A percentile compares a stretch with the other conserved stretches of the same genome.
phyloP scores from a whole-genome alignment of 2,329 filamentous ascomycete genomes.

The Pseudocercospora pini-densiflorae region DNA sequence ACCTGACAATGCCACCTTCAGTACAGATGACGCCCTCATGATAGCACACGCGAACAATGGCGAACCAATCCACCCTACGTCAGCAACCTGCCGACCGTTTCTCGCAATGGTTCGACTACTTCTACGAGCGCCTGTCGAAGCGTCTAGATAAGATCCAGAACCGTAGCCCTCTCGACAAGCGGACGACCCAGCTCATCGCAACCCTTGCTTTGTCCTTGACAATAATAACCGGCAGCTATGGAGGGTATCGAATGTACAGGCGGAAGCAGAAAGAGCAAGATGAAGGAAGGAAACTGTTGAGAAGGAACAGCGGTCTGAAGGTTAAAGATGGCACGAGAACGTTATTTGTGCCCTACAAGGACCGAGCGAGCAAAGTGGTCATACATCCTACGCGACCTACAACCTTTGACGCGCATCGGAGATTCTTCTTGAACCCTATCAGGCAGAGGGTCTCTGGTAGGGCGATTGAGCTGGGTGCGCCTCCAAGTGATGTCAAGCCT shows the following conservation, averaged over 20 bases:
- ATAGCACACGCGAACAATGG: conserved; percentile 61
- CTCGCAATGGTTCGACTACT: conserved; percentile 39
- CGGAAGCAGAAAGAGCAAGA: conserved; percentile 76
- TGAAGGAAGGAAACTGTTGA: conserved; percentile 78
- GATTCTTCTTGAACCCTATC: conserved; percentile 90
- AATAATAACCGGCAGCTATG: conserved; percentile 79
- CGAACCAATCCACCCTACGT: conserved; percentile 80
- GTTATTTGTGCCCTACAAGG: conserved; percentile 92
- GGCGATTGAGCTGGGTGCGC: conserved; percentile 57
- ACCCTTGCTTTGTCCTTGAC: conserved; percentile 76
- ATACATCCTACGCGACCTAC: conserved; percentile 89
- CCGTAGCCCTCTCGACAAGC: conserved; percentile 64
- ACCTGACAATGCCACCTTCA: neutral
- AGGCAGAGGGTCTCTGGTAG: conserved; percentile 71
- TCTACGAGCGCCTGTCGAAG: conserved; percentile 50
- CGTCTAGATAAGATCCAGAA: conserved; percentile 56
- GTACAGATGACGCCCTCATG: neutral
- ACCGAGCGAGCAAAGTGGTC: conserved; percentile 85
- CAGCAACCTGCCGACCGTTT: conserved; percentile 40
- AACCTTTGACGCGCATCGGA: conserved; percentile 94
- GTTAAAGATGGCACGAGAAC: conserved; percentile 95
- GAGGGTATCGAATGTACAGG: conserved; percentile 77
- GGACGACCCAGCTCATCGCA: conserved; percentile 72
- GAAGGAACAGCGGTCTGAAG: conserved; percentile 89
- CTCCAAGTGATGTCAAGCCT: conserved; percentile 87